Conservation (phyloP, 2,329 filamentous ascomycete species). For the Arthrobotrys conoides region DNA sequence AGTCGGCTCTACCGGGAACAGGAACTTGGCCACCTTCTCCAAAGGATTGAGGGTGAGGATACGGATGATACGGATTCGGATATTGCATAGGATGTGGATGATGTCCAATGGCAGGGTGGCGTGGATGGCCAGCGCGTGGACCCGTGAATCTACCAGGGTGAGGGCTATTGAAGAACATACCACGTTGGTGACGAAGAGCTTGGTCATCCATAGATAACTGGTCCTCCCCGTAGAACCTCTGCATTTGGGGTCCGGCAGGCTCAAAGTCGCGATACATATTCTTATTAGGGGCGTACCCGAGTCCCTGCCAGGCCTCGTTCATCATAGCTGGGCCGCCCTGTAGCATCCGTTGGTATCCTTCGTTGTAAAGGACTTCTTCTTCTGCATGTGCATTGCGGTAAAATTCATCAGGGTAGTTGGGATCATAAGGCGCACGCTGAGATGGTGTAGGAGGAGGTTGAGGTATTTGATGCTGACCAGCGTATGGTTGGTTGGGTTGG, state of each 20-base stretch:
- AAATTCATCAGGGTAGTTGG: constrained; percentile 3
- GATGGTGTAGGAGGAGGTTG: background rate
- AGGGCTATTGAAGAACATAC: constrained; percentile 14
- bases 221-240: constrained; percentile 7
- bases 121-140: constrained; percentile 2
- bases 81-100: constrained; percentile 9
- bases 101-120: background rate
- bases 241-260: constrained; percentile 3
- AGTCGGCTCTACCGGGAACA: constrained; percentile 3
- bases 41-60: background rate
- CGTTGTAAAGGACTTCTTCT: constrained; percentile 4
- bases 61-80: background rate
- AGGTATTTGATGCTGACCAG: background rate
- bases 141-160: constrained; percentile 18
- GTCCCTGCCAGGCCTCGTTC: background rate
- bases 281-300: constrained; percentile 13
- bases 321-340: background rate
- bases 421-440: background rate
- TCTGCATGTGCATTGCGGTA: constrained; percentile 7
- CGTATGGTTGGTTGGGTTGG: background rate
- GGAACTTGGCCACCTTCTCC: background rate
- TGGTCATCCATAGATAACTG: background rate
- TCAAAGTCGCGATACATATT: constrained; percentile 15
- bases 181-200: constrained; percentile 14
- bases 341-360: constrained; percentile 13